Base-by-base conservation (phyloP, 2,329 filamentous ascomycete genomes). In the Monilinia vaccinii-corymbosi region DNA sequence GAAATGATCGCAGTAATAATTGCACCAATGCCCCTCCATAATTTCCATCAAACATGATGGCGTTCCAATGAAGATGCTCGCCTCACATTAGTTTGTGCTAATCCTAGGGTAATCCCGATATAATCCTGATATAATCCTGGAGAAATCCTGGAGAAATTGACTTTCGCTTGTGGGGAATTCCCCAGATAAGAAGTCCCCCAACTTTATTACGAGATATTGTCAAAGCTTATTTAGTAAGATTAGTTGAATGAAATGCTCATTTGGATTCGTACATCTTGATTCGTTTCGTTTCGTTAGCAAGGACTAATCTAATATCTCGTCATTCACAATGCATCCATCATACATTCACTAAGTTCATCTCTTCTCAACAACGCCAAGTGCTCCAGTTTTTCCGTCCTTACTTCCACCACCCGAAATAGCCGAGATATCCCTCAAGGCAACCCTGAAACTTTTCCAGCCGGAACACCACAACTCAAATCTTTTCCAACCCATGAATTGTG, bases 401-500 rank as follows among this genome's bases (percentile, higher is more conserved):
- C 14, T 25, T 56, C 25, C 46, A n/a, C 28, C 18, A 34, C 34
- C 36, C 32, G 36, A 44, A n/a, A 49, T 40, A 34, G 14, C n/a
- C 44, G n/a, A 32, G 13, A 57, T 16, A 6, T 16, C 25, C 45
- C 13, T 36, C 21, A 36, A 34, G 25, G 46, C 31, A 23, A 23
- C n/a, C 23, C 23, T 46, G 21, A 31, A 5, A 36, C 36, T 9
- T 45, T 10, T 53, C 58, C 47, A 58, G 21, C 46, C 46, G 38
- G 21, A 44, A 18, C 46, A 16, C 46, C 46, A 28, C 28, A 44
- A 18, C 46, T 25, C 28, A 36, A 14, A 16, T 23, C 14, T 25
- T 44, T 42, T 34, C 38, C 16, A 58, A 48, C 32, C 68, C 69
- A 62, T 71, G 69, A 58, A 71, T 61, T 11, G 65, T 28, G 52